phyloP scores from a whole-genome alignment of 2,329 filamentous ascomycete species.

The Aspergillus neoniger region DNA sequence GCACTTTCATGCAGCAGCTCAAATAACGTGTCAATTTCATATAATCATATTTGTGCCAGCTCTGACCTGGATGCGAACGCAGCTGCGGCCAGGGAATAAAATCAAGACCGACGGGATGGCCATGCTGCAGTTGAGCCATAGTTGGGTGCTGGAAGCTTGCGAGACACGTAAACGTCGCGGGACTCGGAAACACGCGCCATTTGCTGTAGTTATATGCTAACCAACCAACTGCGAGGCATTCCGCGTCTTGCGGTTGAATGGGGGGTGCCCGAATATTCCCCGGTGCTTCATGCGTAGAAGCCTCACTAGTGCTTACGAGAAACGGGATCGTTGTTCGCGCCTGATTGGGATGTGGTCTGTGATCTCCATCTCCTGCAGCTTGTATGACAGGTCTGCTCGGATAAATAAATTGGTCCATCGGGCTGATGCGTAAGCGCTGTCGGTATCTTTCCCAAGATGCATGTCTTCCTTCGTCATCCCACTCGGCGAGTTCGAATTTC shows the following conservation, averaged over 20 bases:
- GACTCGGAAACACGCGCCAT: no score
- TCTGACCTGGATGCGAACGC: neutral
- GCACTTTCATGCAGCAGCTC: conserved; percentile 25
- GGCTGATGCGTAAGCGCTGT: neutral
- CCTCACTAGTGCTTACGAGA: neutral
- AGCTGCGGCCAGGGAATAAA: neutral
- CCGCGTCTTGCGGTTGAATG: neutral
- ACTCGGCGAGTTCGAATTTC: no score
- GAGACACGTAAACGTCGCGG: no score
- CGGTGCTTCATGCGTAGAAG: neutral
- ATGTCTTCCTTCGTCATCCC: neutral
- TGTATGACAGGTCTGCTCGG: neutral
- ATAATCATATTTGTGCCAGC: neutral
- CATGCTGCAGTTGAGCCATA: neutral
- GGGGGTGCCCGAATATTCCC: neutral
- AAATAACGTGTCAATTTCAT: neutral
- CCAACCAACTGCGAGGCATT: no score
- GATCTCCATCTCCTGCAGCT: neutral
- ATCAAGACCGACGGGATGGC: neutral
- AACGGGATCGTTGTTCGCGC: neutral
- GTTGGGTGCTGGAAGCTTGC: no score
- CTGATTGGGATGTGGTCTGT: neutral
- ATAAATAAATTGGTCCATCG: neutral
- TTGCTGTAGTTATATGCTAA: no score
- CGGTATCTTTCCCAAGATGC: neutral